phyloP scores from a whole-genome alignment of 2,329 filamentous ascomycete species.

The Chaetomiaceae sp. region DNA sequence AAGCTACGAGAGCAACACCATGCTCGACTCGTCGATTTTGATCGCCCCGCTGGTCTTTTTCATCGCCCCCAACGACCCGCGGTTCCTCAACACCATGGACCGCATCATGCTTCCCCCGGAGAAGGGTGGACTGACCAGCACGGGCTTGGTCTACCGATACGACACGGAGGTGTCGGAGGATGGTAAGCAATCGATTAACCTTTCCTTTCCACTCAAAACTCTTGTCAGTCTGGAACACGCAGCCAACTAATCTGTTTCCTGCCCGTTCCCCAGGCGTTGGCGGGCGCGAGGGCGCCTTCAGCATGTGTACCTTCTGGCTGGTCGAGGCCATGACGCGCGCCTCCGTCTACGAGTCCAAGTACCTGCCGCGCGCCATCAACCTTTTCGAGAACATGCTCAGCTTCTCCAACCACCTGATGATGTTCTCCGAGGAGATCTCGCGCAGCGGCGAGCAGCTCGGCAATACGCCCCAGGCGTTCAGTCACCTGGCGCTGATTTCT shows the following conservation, averaged over 20 bases:
- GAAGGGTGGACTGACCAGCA: constrained; percentile 69
- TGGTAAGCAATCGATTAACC: constrained; percentile 45
- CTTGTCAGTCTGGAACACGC: background rate
- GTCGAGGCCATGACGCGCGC: constrained; percentile 73
- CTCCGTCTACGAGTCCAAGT: constrained; percentile 59
- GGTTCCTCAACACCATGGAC: constrained; percentile 69
- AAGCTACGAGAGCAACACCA: constrained; percentile 67
- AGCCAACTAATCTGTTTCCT: constrained; percentile 17
- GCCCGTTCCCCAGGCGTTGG: constrained; percentile 54
- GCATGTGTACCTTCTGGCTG: constrained; percentile 81
- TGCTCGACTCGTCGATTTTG: constrained; percentile 69
- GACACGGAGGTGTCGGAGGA: constrained; percentile 65
- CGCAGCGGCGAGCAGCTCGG: constrained; percentile 71
- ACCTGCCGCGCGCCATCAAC: constrained; percentile 57
- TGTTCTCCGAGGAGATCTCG: constrained; percentile 77
- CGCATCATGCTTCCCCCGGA: constrained; percentile 67
- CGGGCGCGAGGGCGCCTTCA: constrained; percentile 70
- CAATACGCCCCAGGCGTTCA: constrained; percentile 76
- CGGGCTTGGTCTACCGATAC: constrained; percentile 72
- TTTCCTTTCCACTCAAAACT: background rate
- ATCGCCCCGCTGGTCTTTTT: constrained; percentile 79
- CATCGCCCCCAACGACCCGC: constrained; percentile 70
- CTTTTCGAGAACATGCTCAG: constrained; percentile 74
- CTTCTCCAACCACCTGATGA: constrained; percentile 71
- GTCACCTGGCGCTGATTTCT: constrained; percentile 69